Conservation (phyloP, 1,284 basidiomycete species). For the Ceratobasidium sp. region DNA sequence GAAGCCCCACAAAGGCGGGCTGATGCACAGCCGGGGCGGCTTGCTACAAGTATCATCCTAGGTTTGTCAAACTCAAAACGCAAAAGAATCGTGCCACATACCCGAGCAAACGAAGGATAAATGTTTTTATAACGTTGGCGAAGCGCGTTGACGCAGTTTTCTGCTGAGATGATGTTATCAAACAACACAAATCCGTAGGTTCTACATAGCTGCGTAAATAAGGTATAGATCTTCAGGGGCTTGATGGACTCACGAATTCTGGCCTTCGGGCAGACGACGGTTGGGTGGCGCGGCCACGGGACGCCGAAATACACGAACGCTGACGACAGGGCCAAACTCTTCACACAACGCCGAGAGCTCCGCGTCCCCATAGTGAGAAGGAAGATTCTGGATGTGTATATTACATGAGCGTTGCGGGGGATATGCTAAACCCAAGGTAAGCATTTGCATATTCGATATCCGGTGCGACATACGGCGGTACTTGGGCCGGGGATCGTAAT, state of each 20-base stretch:
- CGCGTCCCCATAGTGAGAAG: constrained; percentile 17
- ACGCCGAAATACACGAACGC: constrained; percentile 32
- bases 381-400: constrained; percentile 27
- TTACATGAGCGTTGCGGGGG: constrained; percentile 35
- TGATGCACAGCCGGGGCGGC: constrained; percentile 28
- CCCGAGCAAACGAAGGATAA: constrained; percentile 31
- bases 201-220: not conserved
- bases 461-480: constrained; percentile 6
- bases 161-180: constrained; percentile 26
- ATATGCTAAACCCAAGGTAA: constrained; percentile 9
- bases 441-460: not conserved
- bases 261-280: constrained; percentile 29
- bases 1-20: constrained; percentile 30
- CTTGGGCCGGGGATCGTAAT: not conserved
- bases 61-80: not conserved
- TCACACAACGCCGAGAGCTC: constrained; percentile 20
- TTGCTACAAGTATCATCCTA: not conserved
- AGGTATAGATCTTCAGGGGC: not conserved
- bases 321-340: constrained; percentile 27
- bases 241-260: constrained; percentile 15
- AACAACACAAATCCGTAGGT: constrained; percentile 35
- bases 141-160: constrained; percentile 28
- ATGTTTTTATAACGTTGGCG: constrained; percentile 34
- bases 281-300: constrained; percentile 26
- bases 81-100: not conserved